Evolutionary conservation across 108 stramenopile species (phyloP).

Genomic region (Pseudonitzschia multiseries): DNA sequence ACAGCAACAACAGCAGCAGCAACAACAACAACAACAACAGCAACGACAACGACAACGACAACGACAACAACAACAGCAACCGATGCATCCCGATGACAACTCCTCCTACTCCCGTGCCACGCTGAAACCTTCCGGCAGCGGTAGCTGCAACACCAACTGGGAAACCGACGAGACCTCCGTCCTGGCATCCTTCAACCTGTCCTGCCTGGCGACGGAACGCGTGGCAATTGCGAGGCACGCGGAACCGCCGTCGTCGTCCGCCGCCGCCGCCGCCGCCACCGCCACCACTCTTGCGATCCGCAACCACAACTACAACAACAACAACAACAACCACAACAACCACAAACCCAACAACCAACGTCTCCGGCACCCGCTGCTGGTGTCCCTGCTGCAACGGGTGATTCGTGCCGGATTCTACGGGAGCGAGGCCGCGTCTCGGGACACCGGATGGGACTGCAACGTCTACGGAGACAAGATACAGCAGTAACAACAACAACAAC

Average conservation of each 20-base stretch:
- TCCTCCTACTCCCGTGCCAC: too few species aligned
- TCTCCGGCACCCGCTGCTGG: not conserved
- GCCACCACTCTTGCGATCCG: not conserved
- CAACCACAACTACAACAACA: not conserved
- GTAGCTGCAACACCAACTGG: not conserved
- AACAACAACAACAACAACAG: not conserved
- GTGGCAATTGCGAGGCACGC: constrained; percentile 5
- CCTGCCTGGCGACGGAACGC: constrained; percentile 5
- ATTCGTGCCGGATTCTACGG: not conserved
- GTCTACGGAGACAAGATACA: not conserved
- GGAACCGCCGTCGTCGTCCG: too few species aligned
- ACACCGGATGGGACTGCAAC: constrained; percentile 6
- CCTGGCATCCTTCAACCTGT: not conserved
- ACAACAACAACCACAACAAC: not conserved
- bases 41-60: too few species aligned
- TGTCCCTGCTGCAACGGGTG: not conserved
- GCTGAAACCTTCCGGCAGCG: too few species aligned
- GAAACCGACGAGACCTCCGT: not conserved
- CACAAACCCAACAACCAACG: not conserved
- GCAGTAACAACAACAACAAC: too few species aligned
- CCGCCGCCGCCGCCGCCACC: not conserved
- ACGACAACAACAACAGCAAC: not conserved
- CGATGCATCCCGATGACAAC: too few species aligned
- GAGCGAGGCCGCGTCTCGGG: not conserved
- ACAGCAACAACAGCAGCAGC: not conserved